A percentile compares a stretch with the other conserved stretches of the same genome.
phyloP scores from a whole-genome alignment of 176 grass and related monocot species.

The Avena insularis region DNA sequence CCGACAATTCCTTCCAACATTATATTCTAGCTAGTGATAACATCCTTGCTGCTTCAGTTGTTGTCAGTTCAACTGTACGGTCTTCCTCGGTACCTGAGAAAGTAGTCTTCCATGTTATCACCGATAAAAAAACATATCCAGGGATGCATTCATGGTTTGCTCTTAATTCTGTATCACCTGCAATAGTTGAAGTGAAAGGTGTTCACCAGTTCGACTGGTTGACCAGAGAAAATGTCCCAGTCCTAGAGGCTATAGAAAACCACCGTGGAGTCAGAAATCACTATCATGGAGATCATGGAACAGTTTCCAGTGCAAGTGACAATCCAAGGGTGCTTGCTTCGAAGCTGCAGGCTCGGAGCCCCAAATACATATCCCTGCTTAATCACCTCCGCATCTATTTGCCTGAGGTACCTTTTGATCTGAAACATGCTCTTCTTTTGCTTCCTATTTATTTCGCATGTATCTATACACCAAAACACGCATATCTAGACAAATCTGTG shows the following conservation, averaged over 20 bases:
- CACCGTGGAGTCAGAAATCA: slow-evolving; percentile 81
- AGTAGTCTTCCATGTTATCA: slow-evolving; percentile 94
- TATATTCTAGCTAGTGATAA: slow-evolving; percentile 92
- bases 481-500: too few relatives aligned
- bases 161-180: slow-evolving; percentile 83
- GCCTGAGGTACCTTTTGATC: slow-evolving; percentile 74
- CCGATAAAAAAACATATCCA: slow-evolving; percentile 95
- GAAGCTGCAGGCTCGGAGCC: slow-evolving; percentile 90
- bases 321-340: slow-evolving; percentile 89
- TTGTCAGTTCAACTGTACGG: slow-evolving; percentile 76
- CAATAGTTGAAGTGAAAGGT: slow-evolving; percentile 92
- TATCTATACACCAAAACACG: too few relatives aligned
- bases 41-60: slow-evolving; percentile 90
- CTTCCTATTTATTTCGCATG: slow-evolving; percentile 18
- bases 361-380: slow-evolving; percentile 92
- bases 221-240: slow-evolving; percentile 93
- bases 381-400: slow-evolving; percentile 98
- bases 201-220: slow-evolving; percentile 97
- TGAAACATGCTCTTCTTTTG: slow-evolving; percentile 24
- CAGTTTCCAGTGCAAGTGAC: slow-evolving; percentile 64
- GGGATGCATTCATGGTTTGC: slow-evolving; percentile 99
- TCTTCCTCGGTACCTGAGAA: slow-evolving; percentile 69
- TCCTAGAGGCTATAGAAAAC: slow-evolving; percentile 93
- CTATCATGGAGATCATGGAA: slow-evolving; percentile 86
- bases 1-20: slow-evolving; percentile 87